Evolutionary conservation across 768 basidiomycete genomes (phyloP).

Genomic region (Pisolithus microcarpus): DNA sequence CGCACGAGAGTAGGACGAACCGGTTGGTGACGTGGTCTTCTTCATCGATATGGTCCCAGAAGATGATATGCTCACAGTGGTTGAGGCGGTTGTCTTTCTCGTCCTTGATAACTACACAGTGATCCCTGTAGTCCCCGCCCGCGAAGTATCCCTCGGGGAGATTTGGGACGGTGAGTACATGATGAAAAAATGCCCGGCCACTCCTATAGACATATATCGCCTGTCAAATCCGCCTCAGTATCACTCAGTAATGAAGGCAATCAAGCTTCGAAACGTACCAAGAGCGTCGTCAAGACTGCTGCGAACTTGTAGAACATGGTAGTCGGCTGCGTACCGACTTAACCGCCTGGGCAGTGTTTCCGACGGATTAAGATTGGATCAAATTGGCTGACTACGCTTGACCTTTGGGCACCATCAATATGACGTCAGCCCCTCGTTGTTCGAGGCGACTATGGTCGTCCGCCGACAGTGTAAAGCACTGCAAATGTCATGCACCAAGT

Average conservation of each 20-base stretch:
- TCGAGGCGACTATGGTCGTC: no score
- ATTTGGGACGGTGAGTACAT: conserved; percentile 34
- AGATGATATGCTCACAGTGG: conserved; percentile 58
- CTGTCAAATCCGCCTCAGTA: conserved; percentile 20
- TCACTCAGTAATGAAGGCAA: neutral
- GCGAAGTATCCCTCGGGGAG: conserved; percentile 47
- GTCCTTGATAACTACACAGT: conserved; percentile 39
- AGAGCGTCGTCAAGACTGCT: conserved; percentile 3
- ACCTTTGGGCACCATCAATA: no score
- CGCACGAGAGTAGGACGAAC: conserved; percentile 37
- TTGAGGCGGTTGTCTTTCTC: conserved; percentile 26
- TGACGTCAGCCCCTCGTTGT: no score
- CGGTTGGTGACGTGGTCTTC: conserved; percentile 34
- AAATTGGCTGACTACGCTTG: no score
- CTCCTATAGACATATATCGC: conserved; percentile 40
- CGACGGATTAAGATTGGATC: no score
- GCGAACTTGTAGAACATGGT: conserved; percentile 10
- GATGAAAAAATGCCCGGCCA: conserved; percentile 33
- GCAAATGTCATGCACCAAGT: no score
- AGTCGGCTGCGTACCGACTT: neutral
- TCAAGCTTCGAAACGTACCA: conserved; percentile 3
- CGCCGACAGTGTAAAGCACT: no score
- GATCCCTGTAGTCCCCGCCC: conserved; percentile 39
- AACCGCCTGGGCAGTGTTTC: neutral
- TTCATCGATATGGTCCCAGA: conserved; percentile 52